Base-by-base conservation (phyloP, 1,284 basidiomycete genomes). In the Ganoderma boninense region DNA sequence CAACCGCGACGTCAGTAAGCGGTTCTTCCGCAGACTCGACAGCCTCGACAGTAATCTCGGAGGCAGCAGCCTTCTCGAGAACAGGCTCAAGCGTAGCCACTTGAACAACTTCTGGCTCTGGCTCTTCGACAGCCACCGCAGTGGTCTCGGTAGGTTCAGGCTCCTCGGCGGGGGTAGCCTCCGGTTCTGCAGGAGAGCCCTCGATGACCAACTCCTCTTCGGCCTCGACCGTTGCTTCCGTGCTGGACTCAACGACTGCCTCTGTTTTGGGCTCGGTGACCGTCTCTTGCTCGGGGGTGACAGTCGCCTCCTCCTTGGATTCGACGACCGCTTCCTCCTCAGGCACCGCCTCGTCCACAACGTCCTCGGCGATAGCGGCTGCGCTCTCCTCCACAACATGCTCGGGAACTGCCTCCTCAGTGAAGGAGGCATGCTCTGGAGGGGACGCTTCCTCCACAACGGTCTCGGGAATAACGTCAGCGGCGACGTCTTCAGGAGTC, bases 11-110 rank as follows among this genome's bases (percentile, higher is more conserved):
- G 0, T 63, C 38, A 16, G 57, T 56, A 46, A 60, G 43, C 26
- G 69, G 61, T 20, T 69, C 63, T 1, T 64, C 54, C 18, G 54
- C 16, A n/a, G 62, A 38, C 29, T 38, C 65, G n/a, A n/a, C 72
- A 20, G 63, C 23, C 7, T 38, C 44, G 38, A 38, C 26, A n/a
- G 14, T 13, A 6, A 44, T 59, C 18, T 52, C 65, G 20, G 62
- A 46, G 7, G 32, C 68, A 42, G 44, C 20, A 20, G 23, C 10
- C 20, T 43, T 59, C 32, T 57, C 69, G 13, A 16, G 44, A 20
- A 52, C 32, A 57, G 35, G n/a, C 46, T 65, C 68, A 16, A 46
- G 54, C 13, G 40, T 64, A 13, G n/a, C 61, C 29, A 44, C 61
- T 26, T 42, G 42, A 32, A 54, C 68, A 14, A 46, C 61, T 32